Evolutionary conservation across 2,329 filamentous ascomycete genomes (phyloP), one percentile per base, ranked within the genome.

Genomic region (Magnaporthiopsis incrustans): DNA sequence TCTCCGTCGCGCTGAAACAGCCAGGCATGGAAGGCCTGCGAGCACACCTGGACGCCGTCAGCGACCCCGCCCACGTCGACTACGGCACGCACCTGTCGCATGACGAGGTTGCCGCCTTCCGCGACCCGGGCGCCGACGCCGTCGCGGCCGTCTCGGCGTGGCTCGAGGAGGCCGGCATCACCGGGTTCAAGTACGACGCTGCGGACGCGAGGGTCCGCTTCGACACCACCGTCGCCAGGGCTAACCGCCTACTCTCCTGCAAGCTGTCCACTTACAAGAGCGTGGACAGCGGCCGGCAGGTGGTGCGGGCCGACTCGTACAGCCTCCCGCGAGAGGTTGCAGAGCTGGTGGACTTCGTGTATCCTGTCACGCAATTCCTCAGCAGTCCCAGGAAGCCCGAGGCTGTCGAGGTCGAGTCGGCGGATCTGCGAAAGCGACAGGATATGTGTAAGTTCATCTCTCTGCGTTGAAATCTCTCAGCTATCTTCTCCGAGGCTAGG

Each of bases 61-160:
- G 61, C 50, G 50, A 63, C 50, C 57, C 57, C 2, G 25, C 27
- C 4, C 80, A 86, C 68, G 73, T 78, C 2, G 77, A 75, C 27
- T 90, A 90, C 71, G 87, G 87, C 53, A 77, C 81, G 68, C 84
- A 89, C 69, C 74, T 90, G 74, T 84, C 81, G 64, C 81, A 82
- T 18, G 79, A 86, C 38, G 80, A 89, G 68, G 73, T 89, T 50
- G 81, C 81, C 35, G 75, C 77, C 0, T 77, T 84, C 64, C 74
- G 86, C 53, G 81, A 81, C 26, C 85, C 86, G 0, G 74, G 78
- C 4, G 71, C 75, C 1, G 77, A 79, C 30, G 79, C 81, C 3
- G 79, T 79, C 12, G 70, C 77, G 32, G 76, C 77, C 2, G 79
- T 89, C 27, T 67, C 83, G 3, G 70, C 73, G 8, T 90, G 87